A percentile compares a stretch with the other conserved stretches of the same genome.
phyloP scores from a whole-genome alignment of 106 monocot species.

The Dactylorhiza incarnata region DNA sequence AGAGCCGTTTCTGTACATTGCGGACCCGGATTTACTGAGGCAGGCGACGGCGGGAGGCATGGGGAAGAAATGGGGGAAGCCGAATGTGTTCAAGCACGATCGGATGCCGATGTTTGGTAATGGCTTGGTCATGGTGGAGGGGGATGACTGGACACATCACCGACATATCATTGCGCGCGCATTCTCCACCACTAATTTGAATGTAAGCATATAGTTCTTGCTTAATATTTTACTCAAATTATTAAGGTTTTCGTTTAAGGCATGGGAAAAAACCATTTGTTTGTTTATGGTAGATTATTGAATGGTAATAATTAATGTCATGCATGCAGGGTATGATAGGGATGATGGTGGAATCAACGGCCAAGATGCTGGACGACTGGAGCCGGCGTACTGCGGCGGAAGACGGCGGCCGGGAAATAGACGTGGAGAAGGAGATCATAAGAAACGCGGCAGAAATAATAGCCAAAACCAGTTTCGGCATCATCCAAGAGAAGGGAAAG shows the following conservation, averaged over 20 bases:
- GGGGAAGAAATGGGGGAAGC: slow-evolving; percentile 53
- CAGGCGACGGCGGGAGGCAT: slow-evolving; percentile 16
- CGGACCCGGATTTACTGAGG: slow-evolving; percentile 46
- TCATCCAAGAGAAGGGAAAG: slow-evolving; percentile 32
- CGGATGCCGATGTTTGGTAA: slow-evolving; percentile 64
- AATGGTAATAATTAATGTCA: not conserved
- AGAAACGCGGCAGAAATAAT: slow-evolving; percentile 75
- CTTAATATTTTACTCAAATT: not conserved
- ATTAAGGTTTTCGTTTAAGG: no score
- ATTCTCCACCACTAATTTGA: slow-evolving; percentile 56
- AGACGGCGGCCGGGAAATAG: slow-evolving; percentile 22
- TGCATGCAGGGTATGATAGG: slow-evolving; percentile 45
- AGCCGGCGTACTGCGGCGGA: not conserved
- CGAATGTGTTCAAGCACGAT: slow-evolving; percentile 58
- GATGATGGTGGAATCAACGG: slow-evolving; percentile 57
- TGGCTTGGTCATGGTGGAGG: slow-evolving; percentile 61
- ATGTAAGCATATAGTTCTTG: slow-evolving; percentile 20
- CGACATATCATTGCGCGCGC: slow-evolving; percentile 55
- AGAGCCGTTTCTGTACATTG: slow-evolving; percentile 62
- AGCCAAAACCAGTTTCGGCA: slow-evolving; percentile 55
- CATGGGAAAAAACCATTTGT: no score
- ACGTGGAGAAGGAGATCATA: slow-evolving; percentile 41
- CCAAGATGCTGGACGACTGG: slow-evolving; percentile 50
- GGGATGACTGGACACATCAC: slow-evolving; percentile 51
- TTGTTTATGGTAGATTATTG: not conserved